Conservation (phyloP, 2,329 filamentous ascomycete genomes). For the Monosporascus sp. region DNA sequence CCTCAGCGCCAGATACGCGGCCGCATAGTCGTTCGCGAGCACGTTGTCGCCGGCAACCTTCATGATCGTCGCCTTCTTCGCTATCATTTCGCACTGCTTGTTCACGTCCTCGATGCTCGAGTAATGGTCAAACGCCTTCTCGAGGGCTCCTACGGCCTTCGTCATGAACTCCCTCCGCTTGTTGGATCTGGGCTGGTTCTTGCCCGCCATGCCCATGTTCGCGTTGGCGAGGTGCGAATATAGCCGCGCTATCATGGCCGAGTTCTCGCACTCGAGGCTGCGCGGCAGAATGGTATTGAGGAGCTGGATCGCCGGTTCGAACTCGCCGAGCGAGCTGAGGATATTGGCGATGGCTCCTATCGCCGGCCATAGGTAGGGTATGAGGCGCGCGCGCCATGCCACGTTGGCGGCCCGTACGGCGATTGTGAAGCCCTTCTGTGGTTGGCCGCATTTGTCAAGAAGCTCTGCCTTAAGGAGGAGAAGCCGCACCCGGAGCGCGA, state of each 20-base stretch:
- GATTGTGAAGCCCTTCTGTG: conserved; percentile 72
- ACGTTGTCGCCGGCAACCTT: conserved; percentile 60
- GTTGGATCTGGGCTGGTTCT: conserved; percentile 34
- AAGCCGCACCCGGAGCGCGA: conserved; percentile 64
- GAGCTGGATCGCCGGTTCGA: conserved; percentile 58
- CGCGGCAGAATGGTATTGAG: conserved; percentile 68
- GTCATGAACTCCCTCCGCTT: conserved; percentile 52
- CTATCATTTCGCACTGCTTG: conserved; percentile 73
- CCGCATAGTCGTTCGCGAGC: conserved; percentile 61
- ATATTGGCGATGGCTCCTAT: conserved; percentile 63
- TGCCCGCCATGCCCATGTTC: conserved; percentile 70
- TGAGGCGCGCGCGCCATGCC: conserved; percentile 62
- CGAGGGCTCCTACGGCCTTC: conserved; percentile 54
- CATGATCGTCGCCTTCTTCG: conserved; percentile 76
- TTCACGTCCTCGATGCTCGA: conserved; percentile 60
- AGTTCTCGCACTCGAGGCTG: conserved; percentile 65
- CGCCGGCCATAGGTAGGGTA: conserved; percentile 68
- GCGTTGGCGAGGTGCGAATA: conserved; percentile 72
- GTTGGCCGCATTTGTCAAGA: conserved; percentile 60
- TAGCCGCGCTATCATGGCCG: conserved; percentile 56
- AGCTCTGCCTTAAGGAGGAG: conserved; percentile 69
- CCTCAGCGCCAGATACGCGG: conserved; percentile 56
- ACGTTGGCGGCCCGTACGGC: conserved; percentile 70
- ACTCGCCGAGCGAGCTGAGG: conserved; percentile 66
- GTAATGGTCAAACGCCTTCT: conserved; percentile 60